Base-by-base conservation (phyloP, 2,329 filamentous ascomycete genomes). In the Lecanicillium sp. region DNA sequence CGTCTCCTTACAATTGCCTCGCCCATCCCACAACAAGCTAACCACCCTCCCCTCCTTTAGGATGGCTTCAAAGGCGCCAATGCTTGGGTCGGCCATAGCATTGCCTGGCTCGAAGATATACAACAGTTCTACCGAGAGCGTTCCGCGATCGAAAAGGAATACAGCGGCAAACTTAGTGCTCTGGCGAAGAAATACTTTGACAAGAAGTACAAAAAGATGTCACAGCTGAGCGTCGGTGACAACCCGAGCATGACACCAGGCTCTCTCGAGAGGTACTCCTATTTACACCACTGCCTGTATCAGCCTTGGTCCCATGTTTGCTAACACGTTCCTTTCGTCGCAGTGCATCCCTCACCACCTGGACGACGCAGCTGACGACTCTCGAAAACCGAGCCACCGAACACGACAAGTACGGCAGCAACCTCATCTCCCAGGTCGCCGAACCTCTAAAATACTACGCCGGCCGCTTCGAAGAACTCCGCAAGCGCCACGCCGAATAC, bases 91-190 rank as follows among this genome's bases (percentile, higher is more conserved):
- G 73, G 79, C 46, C 81, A 85, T 59, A 88, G 90, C 47, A 94
- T 98, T 59, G 71, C 77, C 48, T 98, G 90, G 90, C 80, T 98
- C 43, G 90, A 95, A 54, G 92, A 98, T 53, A 85, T 98, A 46
- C 87, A 98, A 61, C 81, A 86, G 56, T 98, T 96, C 69, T 98
- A 96, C 70, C 85, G 92, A 47, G 92, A 98, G 63, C 79, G 94
- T 42, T 86, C 87, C 56, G 79, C 70, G 27, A 95, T 98, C 59
- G 92, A 98, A 66, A 95, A 95, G 65, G 94, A 98, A 60, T 96
- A 98, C 61, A 84, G 86, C 52, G 75, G 83, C 47, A 96, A 90
- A 63, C 78, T 98, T 47, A 84, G 78, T 50, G 80, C 79, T 3
- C 70, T 98, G 36, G 92, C 90, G 40, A 94, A 92, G 69, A 95